These are phyloP conservation scores for Chaetomiaceae sp. DNA, from an alignment of 2,329 filamentous ascomycete species.

Conservation along the genomic window DNA sequence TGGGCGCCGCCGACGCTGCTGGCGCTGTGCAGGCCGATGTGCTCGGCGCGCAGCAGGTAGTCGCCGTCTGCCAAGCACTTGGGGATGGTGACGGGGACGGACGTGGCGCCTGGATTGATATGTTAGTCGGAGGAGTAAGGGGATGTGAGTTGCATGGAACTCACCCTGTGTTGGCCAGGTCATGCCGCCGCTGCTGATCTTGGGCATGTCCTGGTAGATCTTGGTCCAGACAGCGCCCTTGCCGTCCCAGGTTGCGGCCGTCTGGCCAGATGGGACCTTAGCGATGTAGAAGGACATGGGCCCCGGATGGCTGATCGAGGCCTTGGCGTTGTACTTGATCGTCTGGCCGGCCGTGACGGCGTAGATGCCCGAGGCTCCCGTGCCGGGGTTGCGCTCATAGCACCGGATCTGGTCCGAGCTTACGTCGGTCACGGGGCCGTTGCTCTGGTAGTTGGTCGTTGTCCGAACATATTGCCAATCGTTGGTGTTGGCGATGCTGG, in stretches of 20 bases:
- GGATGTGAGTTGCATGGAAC: neutral
- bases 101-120: constrained; percentile 27
- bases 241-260: constrained; percentile 34
- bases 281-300: constrained; percentile 37
- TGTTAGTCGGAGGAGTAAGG: too few species aligned
- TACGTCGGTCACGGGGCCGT: constrained; percentile 44
- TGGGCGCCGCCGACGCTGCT: constrained; percentile 37
- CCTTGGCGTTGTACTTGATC: constrained; percentile 38
- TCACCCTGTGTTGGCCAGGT: constrained; percentile 36
- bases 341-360: constrained; percentile 39
- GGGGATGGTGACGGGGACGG: constrained; percentile 38
- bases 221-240: constrained; percentile 37
- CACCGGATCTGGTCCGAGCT: constrained; percentile 43
- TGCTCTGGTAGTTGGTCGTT: constrained; percentile 45
- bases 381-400: constrained; percentile 38
- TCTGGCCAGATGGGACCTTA: constrained; percentile 34
- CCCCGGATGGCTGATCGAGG: constrained; percentile 38
- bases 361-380: constrained; percentile 35
- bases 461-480: constrained; percentile 44
- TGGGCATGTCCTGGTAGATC: constrained; percentile 38
- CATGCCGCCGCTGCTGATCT: constrained; percentile 31
- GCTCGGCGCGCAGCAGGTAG: constrained; percentile 44
- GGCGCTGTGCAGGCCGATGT: constrained; percentile 42
- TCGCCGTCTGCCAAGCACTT: constrained; percentile 41
- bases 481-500: constrained; percentile 31